Evolutionary conservation across 495 filamentous ascomycete genomes (phyloP).

Genomic region (Neurospora sp.): DNA sequence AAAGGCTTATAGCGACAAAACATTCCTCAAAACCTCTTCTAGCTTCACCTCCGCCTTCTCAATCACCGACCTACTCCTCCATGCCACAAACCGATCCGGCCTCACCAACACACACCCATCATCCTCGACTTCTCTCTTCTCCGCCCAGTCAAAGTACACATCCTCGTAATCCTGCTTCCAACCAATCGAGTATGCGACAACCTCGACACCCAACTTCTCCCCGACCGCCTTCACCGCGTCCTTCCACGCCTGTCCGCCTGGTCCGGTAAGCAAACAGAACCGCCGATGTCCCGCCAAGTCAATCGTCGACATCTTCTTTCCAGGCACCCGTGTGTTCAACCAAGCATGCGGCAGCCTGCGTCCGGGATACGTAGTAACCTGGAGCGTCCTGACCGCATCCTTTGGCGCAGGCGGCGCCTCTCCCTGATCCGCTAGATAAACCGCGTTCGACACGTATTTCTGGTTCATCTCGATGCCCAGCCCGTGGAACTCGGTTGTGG

Average conservation of each 20-base stretch:
- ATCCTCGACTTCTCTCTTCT: conserved; percentile 26
- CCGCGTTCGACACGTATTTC: conserved; percentile 23
- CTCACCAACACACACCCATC: conserved; percentile 32
- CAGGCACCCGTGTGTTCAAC: conserved; percentile 23
- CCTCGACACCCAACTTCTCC: conserved; percentile 13
- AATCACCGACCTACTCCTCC: conserved; percentile 23
- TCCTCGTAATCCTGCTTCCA: conserved; percentile 32
- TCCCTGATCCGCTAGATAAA: conserved; percentile 16
- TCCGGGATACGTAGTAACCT: conserved; percentile 26
- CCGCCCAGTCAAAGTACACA: conserved; percentile 28
- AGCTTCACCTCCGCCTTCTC: conserved; percentile 9
- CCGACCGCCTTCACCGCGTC: conserved; percentile 15
- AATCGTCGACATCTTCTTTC: conserved; percentile 23
- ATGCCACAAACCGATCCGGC: conserved; percentile 36
- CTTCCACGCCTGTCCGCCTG: conserved; percentile 26
- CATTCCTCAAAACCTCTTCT: conserved; percentile 17
- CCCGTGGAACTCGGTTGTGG: conserved; percentile 26
- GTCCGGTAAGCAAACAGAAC: conserved; percentile 30
- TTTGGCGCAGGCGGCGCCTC: conserved; percentile 8
- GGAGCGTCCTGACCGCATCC: conserved; percentile 12
- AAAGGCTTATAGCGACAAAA: conserved; percentile 5
- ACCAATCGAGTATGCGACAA: conserved; percentile 27
- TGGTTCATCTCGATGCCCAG: conserved; percentile 34
- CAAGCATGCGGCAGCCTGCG: conserved; percentile 32
- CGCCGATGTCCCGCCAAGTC: conserved; percentile 26